These are phyloP conservation scores for Colletotrichum eremochloae DNA, from an alignment of 2,329 filamentous ascomycete species.

Conservation along the genomic window DNA sequence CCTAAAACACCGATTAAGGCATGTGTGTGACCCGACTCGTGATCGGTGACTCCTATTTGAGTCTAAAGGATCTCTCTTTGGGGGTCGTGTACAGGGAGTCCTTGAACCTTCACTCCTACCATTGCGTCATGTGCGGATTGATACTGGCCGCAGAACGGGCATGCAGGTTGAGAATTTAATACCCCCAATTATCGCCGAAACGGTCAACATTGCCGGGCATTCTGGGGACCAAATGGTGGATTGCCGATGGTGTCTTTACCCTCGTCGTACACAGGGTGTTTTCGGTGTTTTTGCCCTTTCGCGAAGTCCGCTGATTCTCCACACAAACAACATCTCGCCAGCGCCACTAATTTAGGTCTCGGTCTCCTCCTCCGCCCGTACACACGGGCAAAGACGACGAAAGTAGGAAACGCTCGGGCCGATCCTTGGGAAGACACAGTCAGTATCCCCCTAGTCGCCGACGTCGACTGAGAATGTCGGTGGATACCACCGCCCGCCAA, in stretches of 20 bases:
- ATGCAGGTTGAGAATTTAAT: slow-evolving; percentile 20
- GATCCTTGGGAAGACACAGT: neutral
- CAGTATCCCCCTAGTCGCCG: neutral
- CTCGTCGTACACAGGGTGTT: neutral
- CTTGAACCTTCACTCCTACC: slow-evolving; percentile 22
- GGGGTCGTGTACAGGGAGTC: slow-evolving; percentile 1
- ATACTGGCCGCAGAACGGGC: neutral
- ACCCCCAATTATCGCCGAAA: slow-evolving; percentile 21
- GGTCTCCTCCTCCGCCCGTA: neutral
- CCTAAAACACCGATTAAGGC: neutral
- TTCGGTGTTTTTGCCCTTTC: neutral
- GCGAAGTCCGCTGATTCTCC: neutral
- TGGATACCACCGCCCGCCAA: slow-evolving; percentile 25
- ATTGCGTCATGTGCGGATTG: slow-evolving; percentile 27
- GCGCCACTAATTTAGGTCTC: too few species aligned
- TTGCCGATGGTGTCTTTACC: slow-evolving; percentile 29
- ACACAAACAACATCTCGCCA: neutral
- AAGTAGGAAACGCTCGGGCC: slow-evolving; percentile 6
- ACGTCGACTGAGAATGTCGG: slow-evolving; percentile 19
- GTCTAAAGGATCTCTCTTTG: neutral
- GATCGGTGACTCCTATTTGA: slow-evolving; percentile 11
- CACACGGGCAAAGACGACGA: neutral
- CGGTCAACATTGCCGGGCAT: slow-evolving; percentile 14
- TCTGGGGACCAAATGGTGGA: neutral
- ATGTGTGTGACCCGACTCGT: neutral